phyloP scores from a whole-genome alignment of 2,329 filamentous ascomycete genomes.

The Trichophyton benhamiae region DNA sequence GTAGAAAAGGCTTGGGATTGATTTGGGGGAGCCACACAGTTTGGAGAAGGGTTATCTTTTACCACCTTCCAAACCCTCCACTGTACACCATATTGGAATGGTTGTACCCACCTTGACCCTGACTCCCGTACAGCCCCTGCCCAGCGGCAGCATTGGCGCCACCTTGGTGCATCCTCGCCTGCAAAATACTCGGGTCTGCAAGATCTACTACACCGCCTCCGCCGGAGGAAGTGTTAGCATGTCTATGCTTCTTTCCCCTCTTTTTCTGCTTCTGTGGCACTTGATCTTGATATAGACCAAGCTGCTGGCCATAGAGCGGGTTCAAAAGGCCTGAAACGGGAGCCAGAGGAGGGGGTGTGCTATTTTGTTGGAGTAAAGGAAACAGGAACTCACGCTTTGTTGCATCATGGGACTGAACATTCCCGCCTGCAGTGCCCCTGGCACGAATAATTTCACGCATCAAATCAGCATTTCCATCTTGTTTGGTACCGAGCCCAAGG shows the following conservation, averaged over 20 bases:
- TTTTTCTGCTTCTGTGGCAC: constrained; percentile 93
- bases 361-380: constrained; percentile 82
- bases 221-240: constrained; percentile 99
- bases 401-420: constrained; percentile 64
- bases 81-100: constrained; percentile 66
- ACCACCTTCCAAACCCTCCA: constrained; percentile 58
- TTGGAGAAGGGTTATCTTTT: constrained; percentile 22
- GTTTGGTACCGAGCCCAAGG: constrained; percentile 54
- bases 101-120: constrained; percentile 87
- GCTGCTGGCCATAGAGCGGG: constrained; percentile 79
- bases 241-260: constrained; percentile 99
- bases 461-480: constrained; percentile 62
- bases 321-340: constrained; percentile 81
- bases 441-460: constrained; percentile 71
- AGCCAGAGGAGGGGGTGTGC: constrained; percentile 74
- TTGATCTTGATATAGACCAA: constrained; percentile 80
- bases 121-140: constrained; percentile 80
- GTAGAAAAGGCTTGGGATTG: background rate
- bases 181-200: constrained; percentile 99
- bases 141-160: constrained; percentile 60
- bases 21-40: constrained; percentile 4
- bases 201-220: constrained; percentile 97
- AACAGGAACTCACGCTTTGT: constrained; percentile 98
- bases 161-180: constrained; percentile 89
- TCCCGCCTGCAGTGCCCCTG: constrained; percentile 46